Conservation (phyloP, 1,139 yeast species). For the Candida frijolesensis region DNA sequence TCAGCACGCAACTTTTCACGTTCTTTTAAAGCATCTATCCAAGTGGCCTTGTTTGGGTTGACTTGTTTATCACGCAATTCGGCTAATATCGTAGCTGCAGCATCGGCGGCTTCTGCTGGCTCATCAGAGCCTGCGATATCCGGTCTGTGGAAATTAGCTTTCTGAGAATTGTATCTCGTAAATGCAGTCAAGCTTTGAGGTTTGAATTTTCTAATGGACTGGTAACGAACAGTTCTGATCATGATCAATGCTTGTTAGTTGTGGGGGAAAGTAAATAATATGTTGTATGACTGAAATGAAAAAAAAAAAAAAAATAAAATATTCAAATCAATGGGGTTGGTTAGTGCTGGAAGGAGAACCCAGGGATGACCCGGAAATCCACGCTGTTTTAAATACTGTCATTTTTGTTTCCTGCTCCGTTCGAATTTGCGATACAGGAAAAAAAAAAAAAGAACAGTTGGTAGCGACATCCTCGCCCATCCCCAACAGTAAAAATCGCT, state of each 20-base stretch:
- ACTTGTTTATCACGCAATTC: constrained; percentile 44
- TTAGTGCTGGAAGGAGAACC: no score
- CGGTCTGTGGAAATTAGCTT: constrained; percentile 36
- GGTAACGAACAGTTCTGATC: constrained; percentile 2
- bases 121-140: constrained; percentile 41
- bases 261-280: no score
- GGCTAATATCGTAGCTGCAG: constrained; percentile 63
- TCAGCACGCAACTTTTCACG: constrained; percentile 68
- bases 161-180: constrained; percentile 12
- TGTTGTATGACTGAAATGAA: background rate
- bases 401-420: no score
- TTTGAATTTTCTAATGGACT: background rate
- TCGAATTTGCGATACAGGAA: no score
- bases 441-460: no score
- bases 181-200: background rate
- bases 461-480: no score
- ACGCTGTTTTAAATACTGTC: no score
- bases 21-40: constrained; percentile 83
- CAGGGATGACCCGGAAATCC: no score
- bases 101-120: constrained; percentile 67
- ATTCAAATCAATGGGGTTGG: no score
- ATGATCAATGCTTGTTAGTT: background rate
- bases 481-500: no score
- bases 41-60: constrained; percentile 63
- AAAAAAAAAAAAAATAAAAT: background rate